These are phyloP conservation scores for Acanthamoeba castellanii DNA, from an alignment of 208 protist species.

Conservation along the genomic window DNA sequence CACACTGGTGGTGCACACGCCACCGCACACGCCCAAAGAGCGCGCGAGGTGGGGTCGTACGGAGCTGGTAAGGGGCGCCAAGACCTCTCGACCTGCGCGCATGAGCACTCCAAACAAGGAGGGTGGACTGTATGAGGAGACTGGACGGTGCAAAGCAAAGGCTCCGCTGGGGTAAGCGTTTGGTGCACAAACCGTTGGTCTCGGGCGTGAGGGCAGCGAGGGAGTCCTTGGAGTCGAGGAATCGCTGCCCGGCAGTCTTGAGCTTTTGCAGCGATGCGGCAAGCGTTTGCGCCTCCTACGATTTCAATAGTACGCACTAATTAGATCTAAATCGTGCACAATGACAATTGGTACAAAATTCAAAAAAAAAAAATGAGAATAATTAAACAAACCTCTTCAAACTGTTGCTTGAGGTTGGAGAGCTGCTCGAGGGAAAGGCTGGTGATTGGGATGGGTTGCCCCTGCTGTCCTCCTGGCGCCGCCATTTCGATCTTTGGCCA, in stretches of 20 bases:
- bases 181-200: background rate
- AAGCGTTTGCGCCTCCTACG: constrained; percentile 59
- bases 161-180: no score
- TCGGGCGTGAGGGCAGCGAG: constrained; percentile 1
- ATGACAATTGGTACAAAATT: background rate
- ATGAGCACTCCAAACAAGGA: no score
- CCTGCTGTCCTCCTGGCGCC: background rate
- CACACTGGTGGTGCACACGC: background rate
- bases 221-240: constrained; percentile 42
- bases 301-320: background rate
- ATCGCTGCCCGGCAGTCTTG: constrained; percentile 33
- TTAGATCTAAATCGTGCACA: background rate
- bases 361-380: background rate
- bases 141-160: background rate
- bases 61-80: constrained; percentile 57
- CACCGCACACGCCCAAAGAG: background rate
- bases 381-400: constrained; percentile 1
- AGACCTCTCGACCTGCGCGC: constrained; percentile 13
- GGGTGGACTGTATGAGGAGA: background rate
- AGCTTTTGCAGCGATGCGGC: constrained; percentile 57
- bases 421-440: constrained; percentile 71
- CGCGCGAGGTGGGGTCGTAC: background rate
- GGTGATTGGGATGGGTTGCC: constrained; percentile 58
- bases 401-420: constrained; percentile 56
- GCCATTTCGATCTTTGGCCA: background rate